Base-by-base conservation (phyloP, 495 filamentous ascomycete species). In the Friedmanniomyces simplex region DNA sequence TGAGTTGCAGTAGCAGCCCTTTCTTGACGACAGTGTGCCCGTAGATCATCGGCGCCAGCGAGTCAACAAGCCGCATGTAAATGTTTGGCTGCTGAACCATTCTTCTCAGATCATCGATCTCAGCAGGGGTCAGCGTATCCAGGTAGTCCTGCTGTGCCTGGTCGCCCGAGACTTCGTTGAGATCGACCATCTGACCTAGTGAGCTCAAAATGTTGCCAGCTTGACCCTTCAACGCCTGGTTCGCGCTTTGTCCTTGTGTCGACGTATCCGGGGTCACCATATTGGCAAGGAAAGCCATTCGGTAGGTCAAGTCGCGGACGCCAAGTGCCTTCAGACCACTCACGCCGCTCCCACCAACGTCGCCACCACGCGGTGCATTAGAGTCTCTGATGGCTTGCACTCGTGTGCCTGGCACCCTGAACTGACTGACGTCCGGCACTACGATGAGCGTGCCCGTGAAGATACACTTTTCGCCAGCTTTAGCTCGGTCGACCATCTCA, bases 11-110 rank as follows among this genome's bases (percentile, higher is more conserved):
- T 2, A 99, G 80, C 11, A 99, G 74, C 21, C 93, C 93, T 68
- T 99, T 99, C 74, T 99, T 99, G 62, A 99, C 90, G 54, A 96
- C 87, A 47, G 93, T 87, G 69, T 99, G 93, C 26, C 93, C 93
- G 65, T 94, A 99, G 5, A 97, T 89, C 77, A 91, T 97, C 1
- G 93, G 93, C 1, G 93, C 93, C n/a, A 99, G 78, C 0, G 89
- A 95, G 65, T 96, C 86, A 20, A 97, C 89, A 12, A 99, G 73
- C n/a, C 90, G 82, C 49, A 82, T 80, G 71, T 96, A 99, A 62
- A 97, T 95, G 71, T 94, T 90, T 42, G 94, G 89, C 49, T 84
- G 89, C 69, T 96, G 90, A 16, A 97, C 94, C 81, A 99, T 89
- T 58, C 80, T 75, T 70, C 90, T 84, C 53, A 99, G 75, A 67